Conservation (phyloP, 2,329 filamentous ascomycete genomes). For the Aaosphaeria arxii region DNA sequence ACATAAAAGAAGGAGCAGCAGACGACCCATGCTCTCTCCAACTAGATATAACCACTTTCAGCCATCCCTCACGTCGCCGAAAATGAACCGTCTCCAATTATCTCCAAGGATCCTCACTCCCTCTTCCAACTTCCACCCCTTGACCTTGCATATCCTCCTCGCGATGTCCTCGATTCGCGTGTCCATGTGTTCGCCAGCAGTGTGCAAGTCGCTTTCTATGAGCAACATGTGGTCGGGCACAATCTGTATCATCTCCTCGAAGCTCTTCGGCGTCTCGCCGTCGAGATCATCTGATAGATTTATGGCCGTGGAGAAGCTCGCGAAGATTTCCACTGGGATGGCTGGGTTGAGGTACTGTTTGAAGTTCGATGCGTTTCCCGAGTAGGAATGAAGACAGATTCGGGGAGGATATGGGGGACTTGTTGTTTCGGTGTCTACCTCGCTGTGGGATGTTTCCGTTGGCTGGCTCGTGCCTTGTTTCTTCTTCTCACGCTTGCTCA, state of each 20-base stretch:
- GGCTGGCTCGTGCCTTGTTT: slow-evolving; percentile 8
- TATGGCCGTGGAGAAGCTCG: slow-evolving; percentile 82
- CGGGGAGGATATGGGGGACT: slow-evolving; percentile 74
- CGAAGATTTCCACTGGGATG: slow-evolving; percentile 75
- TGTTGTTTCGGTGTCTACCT: slow-evolving; percentile 7
- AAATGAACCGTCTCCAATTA: slow-evolving; percentile 79
- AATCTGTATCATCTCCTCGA: slow-evolving; percentile 64
- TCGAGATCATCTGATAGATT: slow-evolving; percentile 61
- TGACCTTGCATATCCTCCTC: slow-evolving; percentile 71
- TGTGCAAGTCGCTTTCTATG: slow-evolving; percentile 87
- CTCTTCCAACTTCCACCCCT: slow-evolving; percentile 71
- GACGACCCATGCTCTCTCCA: no score
- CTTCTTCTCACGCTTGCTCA: slow-evolving; percentile 57
- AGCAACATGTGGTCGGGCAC: slow-evolving; percentile 77
- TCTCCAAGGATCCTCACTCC: slow-evolving; percentile 65
- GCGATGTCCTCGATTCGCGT: slow-evolving; percentile 69
- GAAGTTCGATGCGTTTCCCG: slow-evolving; percentile 70
- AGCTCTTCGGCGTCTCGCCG: slow-evolving; percentile 49
- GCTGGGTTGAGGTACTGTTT: slow-evolving; percentile 72
- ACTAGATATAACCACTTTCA: no score
- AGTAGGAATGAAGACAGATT: slow-evolving; percentile 93
- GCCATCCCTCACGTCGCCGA: slow-evolving; percentile 46
- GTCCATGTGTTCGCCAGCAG: slow-evolving; percentile 80
- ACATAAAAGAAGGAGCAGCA: no score
- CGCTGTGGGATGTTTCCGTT: neutral